Conservation (phyloP, 179 eudicot species). For the Gypsophila paniculata region DNA sequence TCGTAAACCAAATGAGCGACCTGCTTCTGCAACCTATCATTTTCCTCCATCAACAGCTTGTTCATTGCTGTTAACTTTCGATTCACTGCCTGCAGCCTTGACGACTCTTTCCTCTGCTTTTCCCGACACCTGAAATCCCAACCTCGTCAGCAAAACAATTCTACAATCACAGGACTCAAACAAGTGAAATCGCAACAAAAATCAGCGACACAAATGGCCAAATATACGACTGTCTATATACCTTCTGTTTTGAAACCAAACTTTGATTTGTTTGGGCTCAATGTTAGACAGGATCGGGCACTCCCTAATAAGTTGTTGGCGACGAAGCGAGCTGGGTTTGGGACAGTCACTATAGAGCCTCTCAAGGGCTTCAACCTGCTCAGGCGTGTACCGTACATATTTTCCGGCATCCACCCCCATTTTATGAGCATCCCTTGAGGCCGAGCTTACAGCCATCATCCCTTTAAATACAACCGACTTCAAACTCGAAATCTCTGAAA, state of each 20-base stretch:
- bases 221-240: conserved; percentile 9
- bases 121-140: conserved; percentile 60
- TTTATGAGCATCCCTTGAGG: conserved; percentile 52
- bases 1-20: conserved; percentile 51
- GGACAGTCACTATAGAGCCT: conserved; percentile 85
- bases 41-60: conserved; percentile 57
- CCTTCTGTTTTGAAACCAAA: conserved; percentile 66
- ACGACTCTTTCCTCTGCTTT: conserved; percentile 51
- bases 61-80: conserved; percentile 51
- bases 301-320: conserved; percentile 91
- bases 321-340: conserved; percentile 87
- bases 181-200: no score
- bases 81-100: conserved; percentile 44
- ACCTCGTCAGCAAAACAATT: no score
- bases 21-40: conserved; percentile 53
- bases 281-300: conserved; percentile 87
- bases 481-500: conserved; percentile 27
- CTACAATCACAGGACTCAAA: no score
- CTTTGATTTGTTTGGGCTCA: conserved; percentile 57
- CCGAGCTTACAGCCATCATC: conserved; percentile 75
- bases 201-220: no score
- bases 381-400: conserved; percentile 82
- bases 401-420: conserved; percentile 62
- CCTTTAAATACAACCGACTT: conserved; percentile 19
- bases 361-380: conserved; percentile 92